These are phyloP conservation scores for Phytophthora sojae DNA, from an alignment of 352 stramenopile genomes.

Conservation along the genomic window DNA sequence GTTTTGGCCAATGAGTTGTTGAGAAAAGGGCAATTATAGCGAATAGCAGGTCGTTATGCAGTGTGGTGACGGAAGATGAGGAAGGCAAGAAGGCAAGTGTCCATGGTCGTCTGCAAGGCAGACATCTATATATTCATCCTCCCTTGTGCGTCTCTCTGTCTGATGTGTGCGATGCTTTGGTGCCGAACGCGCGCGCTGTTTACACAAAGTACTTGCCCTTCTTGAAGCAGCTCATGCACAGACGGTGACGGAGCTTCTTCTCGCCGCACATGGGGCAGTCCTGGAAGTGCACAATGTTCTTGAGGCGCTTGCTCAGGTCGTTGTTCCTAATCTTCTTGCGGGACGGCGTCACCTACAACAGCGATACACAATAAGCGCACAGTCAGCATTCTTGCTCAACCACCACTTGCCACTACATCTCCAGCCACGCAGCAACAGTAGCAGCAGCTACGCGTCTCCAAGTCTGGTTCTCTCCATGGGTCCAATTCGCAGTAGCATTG, in stretches of 20 bases:
- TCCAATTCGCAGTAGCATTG: too few relatives aligned
- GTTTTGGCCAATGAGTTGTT: slow-evolving; percentile 29
- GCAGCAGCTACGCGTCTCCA: too few relatives aligned
- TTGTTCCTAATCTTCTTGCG: slow-evolving; percentile 92
- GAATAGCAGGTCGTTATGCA: slow-evolving; percentile 8
- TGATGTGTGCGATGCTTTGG: slow-evolving; percentile 12
- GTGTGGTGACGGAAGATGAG: background rate
- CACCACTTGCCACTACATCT: slow-evolving; percentile 9
- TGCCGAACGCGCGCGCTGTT: slow-evolving; percentile 3
- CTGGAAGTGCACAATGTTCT: slow-evolving; percentile 93
- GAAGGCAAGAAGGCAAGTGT: background rate
- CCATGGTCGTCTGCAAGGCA: slow-evolving; percentile 20
- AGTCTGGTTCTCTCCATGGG: too few relatives aligned
- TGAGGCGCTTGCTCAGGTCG: slow-evolving; percentile 85
- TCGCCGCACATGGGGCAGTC: slow-evolving; percentile 81
- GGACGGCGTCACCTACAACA: slow-evolving; percentile 78
- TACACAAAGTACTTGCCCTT: slow-evolving; percentile 93
- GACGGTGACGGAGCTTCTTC: slow-evolving; percentile 89
- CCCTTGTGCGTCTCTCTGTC: background rate
- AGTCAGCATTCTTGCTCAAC: background rate
- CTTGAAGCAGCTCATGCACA: slow-evolving; percentile 94
- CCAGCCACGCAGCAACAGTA: slow-evolving; percentile 1
- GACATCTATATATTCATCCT: slow-evolving; percentile 49
- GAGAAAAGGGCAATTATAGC: slow-evolving; percentile 12
- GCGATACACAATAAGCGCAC: slow-evolving; percentile 10